Evolutionary conservation across 768 basidiomycete genomes (phyloP).

Genomic region (Cubamyces sp.): DNA sequence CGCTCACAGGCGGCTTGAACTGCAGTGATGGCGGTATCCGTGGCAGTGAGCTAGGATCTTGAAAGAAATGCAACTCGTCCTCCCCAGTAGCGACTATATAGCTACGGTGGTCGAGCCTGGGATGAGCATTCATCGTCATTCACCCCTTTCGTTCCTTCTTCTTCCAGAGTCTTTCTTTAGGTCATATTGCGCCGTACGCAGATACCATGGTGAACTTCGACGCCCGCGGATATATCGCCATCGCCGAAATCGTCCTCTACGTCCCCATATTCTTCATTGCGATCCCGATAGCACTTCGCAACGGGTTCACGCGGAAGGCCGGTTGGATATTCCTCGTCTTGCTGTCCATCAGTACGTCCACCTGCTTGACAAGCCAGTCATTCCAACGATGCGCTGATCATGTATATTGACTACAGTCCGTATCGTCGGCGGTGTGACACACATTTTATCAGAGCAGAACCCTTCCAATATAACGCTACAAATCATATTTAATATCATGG

Average conservation of each 20-base stretch:
- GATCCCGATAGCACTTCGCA: conserved; percentile 49
- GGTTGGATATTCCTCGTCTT: conserved; percentile 70
- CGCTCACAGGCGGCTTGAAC: too few species aligned
- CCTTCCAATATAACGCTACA: conserved; percentile 48
- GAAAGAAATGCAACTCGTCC: too few species aligned
- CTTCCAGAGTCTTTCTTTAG: too few species aligned
- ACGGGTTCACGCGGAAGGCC: conserved; percentile 60
- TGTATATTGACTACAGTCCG: conserved; percentile 46
- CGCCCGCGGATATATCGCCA: conserved; percentile 55
- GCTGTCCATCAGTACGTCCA: conserved; percentile 56
- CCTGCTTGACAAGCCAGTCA: not conserved
- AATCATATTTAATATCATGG: conserved; percentile 54
- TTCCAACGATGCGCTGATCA: not conserved
- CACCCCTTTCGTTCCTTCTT: too few species aligned
- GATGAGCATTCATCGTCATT: not conserved
- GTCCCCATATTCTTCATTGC: conserved; percentile 54
- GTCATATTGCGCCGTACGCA: too few species aligned
- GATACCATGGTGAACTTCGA: conserved; percentile 32
- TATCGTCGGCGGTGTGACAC: conserved; percentile 57
- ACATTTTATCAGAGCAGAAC: conserved; percentile 57
- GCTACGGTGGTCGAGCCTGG: not conserved
- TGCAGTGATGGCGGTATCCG: too few species aligned
- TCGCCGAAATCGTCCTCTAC: conserved; percentile 63
- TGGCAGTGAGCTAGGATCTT: too few species aligned
- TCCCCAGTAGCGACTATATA: not conserved